Evolutionary conservation across 2,329 filamentous ascomycete genomes (phyloP), one percentile per base, ranked within the genome.

Genomic region (Fusarium dlaminii): DNA sequence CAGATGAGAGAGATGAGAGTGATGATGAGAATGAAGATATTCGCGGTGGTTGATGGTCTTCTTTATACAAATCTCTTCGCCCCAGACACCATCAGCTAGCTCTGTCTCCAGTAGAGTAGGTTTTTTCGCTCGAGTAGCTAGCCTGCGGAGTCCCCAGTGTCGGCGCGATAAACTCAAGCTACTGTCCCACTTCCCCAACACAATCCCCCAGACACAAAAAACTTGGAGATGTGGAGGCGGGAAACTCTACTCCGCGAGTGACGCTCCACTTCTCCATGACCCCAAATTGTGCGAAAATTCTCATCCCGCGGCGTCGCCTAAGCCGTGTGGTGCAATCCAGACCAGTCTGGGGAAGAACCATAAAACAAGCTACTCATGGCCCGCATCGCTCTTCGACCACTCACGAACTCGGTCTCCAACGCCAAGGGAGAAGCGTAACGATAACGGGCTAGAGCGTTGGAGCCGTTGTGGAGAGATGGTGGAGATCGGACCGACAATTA

Each of bases 321-420:
- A 46, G 51, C 66, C 66, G 66, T 24, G n/a, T 17, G 30, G 29
- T 39, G 42, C 27, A 43, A 55, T 56, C 58, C 49, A 70, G 70
- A 57, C 68, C 62, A 17, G 69, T 72, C 70, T 59, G 70, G 70
- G 70, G 70, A 58, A 73, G 70, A 61, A 70, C 70, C 70, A 73
- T 73, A 73, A 73, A 73, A 70, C 70, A 72, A 73, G 65, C 70
- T 72, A 73, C 30, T 29, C 24, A 36, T 18, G 29, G 14, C 8
- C 15, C 34, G n/a, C 40, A 29, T 10, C 20, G 13, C 2, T 8
- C 6, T 10, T 12, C 11, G 14, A 8, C 70, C 70, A 73, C n/a
- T 73, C 13, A 40, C 7, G 32, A 15, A 3, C 32, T 34, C 4
- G 32, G 32, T 24, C 11, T 27, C 14, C 12, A 20, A 32, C 45